phyloP scores from a whole-genome alignment of 345 rosid species.

The Xanthoceras sorbifolium region DNA sequence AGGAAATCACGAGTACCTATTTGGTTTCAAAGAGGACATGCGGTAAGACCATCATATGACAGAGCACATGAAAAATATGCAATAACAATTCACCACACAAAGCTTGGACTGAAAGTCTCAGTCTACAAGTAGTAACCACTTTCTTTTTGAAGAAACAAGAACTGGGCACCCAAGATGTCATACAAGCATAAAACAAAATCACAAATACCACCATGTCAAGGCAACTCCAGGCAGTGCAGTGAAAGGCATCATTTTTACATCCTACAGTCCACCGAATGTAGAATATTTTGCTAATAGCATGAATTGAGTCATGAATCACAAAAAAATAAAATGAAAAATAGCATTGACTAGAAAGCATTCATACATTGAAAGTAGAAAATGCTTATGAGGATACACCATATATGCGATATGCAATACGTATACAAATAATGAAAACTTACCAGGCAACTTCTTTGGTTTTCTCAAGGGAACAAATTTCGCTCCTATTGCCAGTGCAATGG shows the following conservation, averaged over 20 bases:
- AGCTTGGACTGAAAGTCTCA: background rate
- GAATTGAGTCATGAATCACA: background rate
- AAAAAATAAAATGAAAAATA: background rate
- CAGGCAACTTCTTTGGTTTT: slow-evolving; percentile 91
- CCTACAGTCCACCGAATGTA: background rate
- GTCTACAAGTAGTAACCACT: background rate
- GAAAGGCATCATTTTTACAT: background rate
- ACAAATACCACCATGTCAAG: background rate
- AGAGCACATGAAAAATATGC: background rate
- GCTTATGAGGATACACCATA: background rate
- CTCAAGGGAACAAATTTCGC: slow-evolving; percentile 96
- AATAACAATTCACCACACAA: background rate
- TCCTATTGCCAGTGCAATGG: slow-evolving; percentile 95
- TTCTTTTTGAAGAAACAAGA: background rate
- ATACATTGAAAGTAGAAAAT: background rate
- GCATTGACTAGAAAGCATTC: background rate
- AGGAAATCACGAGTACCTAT: background rate
- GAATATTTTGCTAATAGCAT: background rate
- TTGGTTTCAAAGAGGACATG: background rate
- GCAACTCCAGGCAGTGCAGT: background rate
- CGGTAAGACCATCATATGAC: background rate
- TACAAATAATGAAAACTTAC: slow-evolving; percentile 37
- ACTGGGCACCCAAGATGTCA: background rate
- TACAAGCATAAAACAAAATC: background rate
- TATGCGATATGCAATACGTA: background rate